Conservation (phyloP, 129 eudicot genomes). For the Artemisia tridentata region DNA sequence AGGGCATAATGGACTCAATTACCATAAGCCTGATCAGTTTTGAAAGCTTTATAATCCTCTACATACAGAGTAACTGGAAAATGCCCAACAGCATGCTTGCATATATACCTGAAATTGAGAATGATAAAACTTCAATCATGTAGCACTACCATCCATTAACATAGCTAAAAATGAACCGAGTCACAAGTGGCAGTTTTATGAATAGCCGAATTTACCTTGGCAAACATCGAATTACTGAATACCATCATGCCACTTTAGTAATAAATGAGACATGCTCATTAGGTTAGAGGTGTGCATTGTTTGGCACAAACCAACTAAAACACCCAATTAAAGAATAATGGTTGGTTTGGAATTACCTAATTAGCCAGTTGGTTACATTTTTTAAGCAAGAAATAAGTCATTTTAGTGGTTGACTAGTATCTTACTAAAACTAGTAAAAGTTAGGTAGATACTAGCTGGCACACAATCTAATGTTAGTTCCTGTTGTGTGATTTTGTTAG, state of each 20-base stretch:
- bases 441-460: background rate
- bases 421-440: background rate
- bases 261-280: background rate
- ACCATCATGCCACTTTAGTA: background rate
- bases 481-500: background rate
- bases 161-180: background rate
- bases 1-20: constrained; percentile 16
- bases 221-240: background rate
- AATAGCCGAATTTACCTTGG: background rate
- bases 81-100: constrained; percentile 84
- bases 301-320: background rate
- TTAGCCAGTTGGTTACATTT: background rate
- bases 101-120: constrained; percentile 62
- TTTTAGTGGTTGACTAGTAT: background rate
- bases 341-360: background rate
- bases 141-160: background rate
- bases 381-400: background rate
- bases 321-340: background rate
- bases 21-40: constrained; percentile 91
- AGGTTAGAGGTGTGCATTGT: background rate
- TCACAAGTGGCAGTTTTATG: background rate
- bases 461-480: background rate
- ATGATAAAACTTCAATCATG: constrained; percentile 6
- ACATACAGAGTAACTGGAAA: constrained; percentile 76
- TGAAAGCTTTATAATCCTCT: constrained; percentile 85